Evolutionary conservation across 805 yeast species (phyloP).

Genomic region (Wickerhamomyces chaumierensis): DNA sequence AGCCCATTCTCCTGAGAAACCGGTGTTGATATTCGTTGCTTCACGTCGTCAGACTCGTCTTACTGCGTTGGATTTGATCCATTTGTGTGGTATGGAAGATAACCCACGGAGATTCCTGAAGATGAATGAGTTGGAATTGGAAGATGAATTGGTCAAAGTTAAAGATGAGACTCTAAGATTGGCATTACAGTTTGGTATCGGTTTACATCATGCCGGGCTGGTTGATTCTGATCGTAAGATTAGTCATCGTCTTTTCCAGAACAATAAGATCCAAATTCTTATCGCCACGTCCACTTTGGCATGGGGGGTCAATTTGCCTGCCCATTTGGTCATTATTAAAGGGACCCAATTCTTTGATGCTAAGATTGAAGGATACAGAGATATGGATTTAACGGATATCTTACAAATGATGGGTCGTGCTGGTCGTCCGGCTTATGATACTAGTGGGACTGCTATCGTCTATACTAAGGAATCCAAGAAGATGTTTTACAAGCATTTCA

Average conservation of each 20-base stretch:
- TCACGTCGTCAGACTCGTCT: constrained; percentile 90
- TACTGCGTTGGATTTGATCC: constrained; percentile 64
- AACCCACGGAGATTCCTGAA: constrained; percentile 53
- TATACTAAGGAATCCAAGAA: constrained; percentile 74
- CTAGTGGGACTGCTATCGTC: constrained; percentile 83
- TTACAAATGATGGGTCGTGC: constrained; percentile 98
- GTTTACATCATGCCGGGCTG: constrained; percentile 97
- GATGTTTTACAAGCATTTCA: constrained; percentile 75
- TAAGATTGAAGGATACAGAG: constrained; percentile 87
- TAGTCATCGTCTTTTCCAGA: constrained; percentile 74
- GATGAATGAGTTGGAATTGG: constrained; percentile 36
- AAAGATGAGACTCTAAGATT: constrained; percentile 75
- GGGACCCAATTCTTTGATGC: constrained; percentile 96
- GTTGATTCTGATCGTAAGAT: constrained; percentile 79
- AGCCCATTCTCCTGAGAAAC: constrained; percentile 59
- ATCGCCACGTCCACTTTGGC: constrained; percentile 96
- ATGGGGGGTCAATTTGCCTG: constrained; percentile 98
- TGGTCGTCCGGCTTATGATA: constrained; percentile 95
- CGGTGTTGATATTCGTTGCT: constrained; percentile 96
- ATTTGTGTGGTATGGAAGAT: constrained; percentile 53
- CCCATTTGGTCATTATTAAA: constrained; percentile 90
- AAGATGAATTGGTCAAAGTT: constrained; percentile 52
- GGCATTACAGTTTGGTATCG: constrained; percentile 73
- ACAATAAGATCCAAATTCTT: constrained; percentile 77
- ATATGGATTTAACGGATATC: constrained; percentile 90